These are phyloP conservation scores for Ramularia collo-cygni DNA, from an alignment of 2,329 filamentous ascomycete genomes.

Conservation along the genomic window DNA sequence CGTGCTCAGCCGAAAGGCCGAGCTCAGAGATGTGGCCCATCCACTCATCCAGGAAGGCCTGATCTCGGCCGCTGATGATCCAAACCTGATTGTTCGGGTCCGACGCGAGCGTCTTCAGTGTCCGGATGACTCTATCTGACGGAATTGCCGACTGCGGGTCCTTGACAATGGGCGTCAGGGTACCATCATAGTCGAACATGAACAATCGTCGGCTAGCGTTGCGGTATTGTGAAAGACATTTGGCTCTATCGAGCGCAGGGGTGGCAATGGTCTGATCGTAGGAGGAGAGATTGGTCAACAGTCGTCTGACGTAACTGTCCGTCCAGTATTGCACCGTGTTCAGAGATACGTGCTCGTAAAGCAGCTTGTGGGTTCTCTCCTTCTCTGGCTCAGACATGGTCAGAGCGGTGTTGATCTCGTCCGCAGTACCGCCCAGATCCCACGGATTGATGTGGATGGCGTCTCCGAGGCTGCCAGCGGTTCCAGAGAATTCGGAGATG, in stretches of 20 bases:
- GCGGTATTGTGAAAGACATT: constrained; percentile 67
- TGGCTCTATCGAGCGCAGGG: constrained; percentile 69
- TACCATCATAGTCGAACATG: constrained; percentile 99
- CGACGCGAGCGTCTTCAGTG: constrained; percentile 68
- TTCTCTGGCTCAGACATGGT: constrained; percentile 65
- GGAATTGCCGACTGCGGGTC: constrained; percentile 86
- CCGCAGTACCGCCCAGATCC: constrained; percentile 78
- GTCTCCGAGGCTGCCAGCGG: constrained; percentile 73
- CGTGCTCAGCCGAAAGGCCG: constrained; percentile 94
- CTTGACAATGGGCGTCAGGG: constrained; percentile 87
- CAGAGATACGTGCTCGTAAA: constrained; percentile 77
- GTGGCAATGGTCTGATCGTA: constrained; percentile 70
- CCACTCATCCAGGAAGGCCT: constrained; percentile 82
- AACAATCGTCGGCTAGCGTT: constrained; percentile 73
- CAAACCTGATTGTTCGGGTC: constrained; percentile 86
- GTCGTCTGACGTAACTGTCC: constrained; percentile 66
- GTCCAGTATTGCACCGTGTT: constrained; percentile 87
- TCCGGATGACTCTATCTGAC: constrained; percentile 72
- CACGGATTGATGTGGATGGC: constrained; percentile 97
- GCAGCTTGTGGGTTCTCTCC: constrained; percentile 60
- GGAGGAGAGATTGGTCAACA: constrained; percentile 72
- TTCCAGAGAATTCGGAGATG: constrained; percentile 93
- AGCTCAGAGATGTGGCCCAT: constrained; percentile 84
- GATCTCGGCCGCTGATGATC: constrained; percentile 95
- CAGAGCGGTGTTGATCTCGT: constrained; percentile 73